Evolutionary conservation across 495 filamentous ascomycete species (phyloP).

Genomic region (Friedmanniomyces endolithicus): DNA sequence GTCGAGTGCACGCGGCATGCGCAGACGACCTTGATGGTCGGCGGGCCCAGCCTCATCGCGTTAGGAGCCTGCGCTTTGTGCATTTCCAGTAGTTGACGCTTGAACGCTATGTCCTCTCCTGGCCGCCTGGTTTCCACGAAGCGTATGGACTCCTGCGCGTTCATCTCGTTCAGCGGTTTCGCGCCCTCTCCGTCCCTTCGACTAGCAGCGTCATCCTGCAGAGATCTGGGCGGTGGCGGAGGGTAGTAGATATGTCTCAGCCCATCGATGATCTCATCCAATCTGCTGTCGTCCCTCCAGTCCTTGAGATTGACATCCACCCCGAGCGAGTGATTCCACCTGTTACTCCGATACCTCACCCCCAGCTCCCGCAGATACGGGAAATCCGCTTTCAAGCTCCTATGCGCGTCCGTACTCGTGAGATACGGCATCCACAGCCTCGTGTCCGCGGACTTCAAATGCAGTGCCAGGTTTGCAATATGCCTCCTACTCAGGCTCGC

Average conservation of each 20-base stretch:
- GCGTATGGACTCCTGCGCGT: conserved; percentile 5
- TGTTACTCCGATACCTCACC: conserved; percentile 23
- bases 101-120: conserved; percentile 14
- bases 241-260: conserved; percentile 7
- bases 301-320: conserved; percentile 11
- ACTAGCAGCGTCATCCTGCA: background rate
- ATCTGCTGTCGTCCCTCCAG: conserved; percentile 14
- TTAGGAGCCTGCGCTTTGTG: conserved; percentile 7
- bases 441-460: conserved; percentile 25
- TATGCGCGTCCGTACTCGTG: conserved; percentile 12
- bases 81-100: conserved; percentile 11
- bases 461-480: conserved; percentile 25
- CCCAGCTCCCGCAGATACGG: conserved; percentile 25
- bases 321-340: conserved; percentile 13
- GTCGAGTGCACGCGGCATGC: conserved; percentile 11
- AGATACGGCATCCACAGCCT: conserved; percentile 31
- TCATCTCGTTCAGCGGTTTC: conserved; percentile 13
- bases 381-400: conserved; percentile 26
- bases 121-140: conserved; percentile 3
- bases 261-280: conserved; percentile 16
- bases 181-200: background rate
- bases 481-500: background rate
- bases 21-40: conserved; percentile 10
- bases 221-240: background rate
- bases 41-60: background rate